Evolutionary conservation across 2,329 filamentous ascomycete genomes (phyloP), one percentile per base, ranked within the genome.

Genomic region (Aspergillus melleus): DNA sequence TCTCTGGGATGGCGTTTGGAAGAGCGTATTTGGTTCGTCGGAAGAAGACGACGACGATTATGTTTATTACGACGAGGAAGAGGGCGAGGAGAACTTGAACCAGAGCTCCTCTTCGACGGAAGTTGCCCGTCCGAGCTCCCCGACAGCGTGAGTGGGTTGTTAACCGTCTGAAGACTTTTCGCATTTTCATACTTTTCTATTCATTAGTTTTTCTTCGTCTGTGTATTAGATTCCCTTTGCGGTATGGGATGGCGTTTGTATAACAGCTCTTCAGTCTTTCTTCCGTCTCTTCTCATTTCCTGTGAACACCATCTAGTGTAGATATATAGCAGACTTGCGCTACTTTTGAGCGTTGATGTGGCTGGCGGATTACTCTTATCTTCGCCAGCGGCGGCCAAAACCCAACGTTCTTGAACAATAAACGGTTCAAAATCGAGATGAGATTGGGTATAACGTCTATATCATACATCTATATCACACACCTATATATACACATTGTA

Each of bases 1-100:
- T 0, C 84, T 96, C 77, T 95, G 91, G 92, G 84, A 87, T 64
- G 84, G 92, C 16, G 86, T 94, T n/a, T 94, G 90, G 87, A 84
- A 82, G 58, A 85, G 86, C 58, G 77, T 90, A 0, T 80, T 86
- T 57, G 90, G 89, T 0, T 77, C 80, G 57, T 80, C 81, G 0
- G 81, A 84, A 2, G 81, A 85, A 20, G 85, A 86, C 1, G 82
- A 84, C 2, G 72, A 73, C 1, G 81, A 84, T 19, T 77, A 80
- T 71, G 76, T 83, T 65, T 86, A 88, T 59, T 83, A 86, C 62
- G 85, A 88, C n/a, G 82, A 85, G 22, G 79, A 81, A 54, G 70
- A 73, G 54, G 76, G 72, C 42, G 59, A 44, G 6, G 54, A 58
- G 16, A 20, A 49, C 11, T 29, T 57, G 14, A 26, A 49, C 4